phyloP scores from a whole-genome alignment of 2,329 filamentous ascomycete genomes.

The Fusarium sp. region DNA sequence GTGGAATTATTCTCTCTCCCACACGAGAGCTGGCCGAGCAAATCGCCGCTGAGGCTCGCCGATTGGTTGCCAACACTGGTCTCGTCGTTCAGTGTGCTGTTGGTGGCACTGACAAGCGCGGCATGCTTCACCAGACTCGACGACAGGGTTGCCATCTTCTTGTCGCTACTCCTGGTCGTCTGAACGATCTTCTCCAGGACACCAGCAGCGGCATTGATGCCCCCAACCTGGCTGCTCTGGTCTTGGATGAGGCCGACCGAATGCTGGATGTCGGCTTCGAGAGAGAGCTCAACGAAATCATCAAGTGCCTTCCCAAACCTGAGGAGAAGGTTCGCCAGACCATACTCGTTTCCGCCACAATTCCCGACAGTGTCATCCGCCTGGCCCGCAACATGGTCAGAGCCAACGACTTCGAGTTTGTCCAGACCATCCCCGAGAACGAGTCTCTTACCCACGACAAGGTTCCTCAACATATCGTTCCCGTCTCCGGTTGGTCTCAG shows the following conservation, averaged over 20 bases:
- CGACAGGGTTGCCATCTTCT: conserved; percentile 85
- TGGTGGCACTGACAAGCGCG: conserved; percentile 83
- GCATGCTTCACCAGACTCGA: conserved; percentile 74
- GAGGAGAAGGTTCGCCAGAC: conserved; percentile 79
- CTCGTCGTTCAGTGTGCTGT: conserved; percentile 81
- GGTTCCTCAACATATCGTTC: conserved; percentile 82
- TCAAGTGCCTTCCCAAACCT: conserved; percentile 69
- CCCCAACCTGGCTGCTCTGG: conserved; percentile 87
- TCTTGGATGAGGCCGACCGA: conserved; percentile 96
- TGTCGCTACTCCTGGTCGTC: conserved; percentile 87
- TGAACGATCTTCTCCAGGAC: conserved; percentile 83
- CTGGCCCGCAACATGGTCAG: conserved; percentile 84
- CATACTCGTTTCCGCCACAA: conserved; percentile 93
- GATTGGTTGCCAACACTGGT: conserved; percentile 71
- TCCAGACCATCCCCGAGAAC: conserved; percentile 85
- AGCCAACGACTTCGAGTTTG: conserved; percentile 81
- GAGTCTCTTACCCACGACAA: conserved; percentile 86
- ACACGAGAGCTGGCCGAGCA: conserved; percentile 85
- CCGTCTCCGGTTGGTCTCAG: conserved; percentile 76
- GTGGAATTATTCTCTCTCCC: conserved; percentile 78
- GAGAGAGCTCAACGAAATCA: conserved; percentile 70
- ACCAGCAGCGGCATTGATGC: conserved; percentile 69
- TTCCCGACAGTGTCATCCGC: conserved; percentile 82
- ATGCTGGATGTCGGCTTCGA: conserved; percentile 96
- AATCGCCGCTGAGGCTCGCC: conserved; percentile 81